phyloP scores from a whole-genome alignment of 305 asterid genomes.

The Fraxinus dipetala region DNA sequence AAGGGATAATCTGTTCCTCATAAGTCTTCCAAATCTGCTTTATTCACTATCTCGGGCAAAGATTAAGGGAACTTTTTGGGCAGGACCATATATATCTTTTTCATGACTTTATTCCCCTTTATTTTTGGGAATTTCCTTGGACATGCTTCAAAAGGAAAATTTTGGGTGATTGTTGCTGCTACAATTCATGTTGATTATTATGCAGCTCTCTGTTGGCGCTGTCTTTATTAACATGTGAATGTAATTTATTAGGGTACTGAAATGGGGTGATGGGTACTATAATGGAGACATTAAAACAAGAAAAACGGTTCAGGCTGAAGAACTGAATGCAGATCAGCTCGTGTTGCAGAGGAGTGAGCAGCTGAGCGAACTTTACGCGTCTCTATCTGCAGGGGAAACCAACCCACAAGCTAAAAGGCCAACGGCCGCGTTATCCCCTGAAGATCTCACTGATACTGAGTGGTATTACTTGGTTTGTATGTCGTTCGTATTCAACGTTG shows the following conservation, averaged over 20 bases:
- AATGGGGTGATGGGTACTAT: constrained; percentile 84
- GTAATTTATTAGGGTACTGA: constrained; percentile 46
- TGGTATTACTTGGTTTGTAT: constrained; percentile 95
- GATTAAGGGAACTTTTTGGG: constrained; percentile 16
- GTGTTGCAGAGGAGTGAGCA: constrained; percentile 79
- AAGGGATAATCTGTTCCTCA: constrained; percentile 1
- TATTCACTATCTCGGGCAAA: background rate
- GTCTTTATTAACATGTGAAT: background rate
- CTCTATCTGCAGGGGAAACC: constrained; percentile 61
- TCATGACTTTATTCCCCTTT: background rate
- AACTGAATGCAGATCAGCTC: constrained; percentile 48
- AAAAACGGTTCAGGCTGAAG: constrained; percentile 67
- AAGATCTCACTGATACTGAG: constrained; percentile 86
- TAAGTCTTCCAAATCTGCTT: constrained; percentile 12
- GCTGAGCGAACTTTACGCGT: constrained; percentile 64
- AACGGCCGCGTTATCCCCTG: constrained; percentile 76
- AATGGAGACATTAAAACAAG: constrained; percentile 89
- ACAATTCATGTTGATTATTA: background rate
- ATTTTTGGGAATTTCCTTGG: background rate
- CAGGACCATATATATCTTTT: background rate
- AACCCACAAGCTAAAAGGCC: constrained; percentile 62
- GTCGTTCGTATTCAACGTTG: constrained; percentile 67
- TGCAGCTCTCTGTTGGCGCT: background rate
- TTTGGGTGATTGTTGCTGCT: background rate
- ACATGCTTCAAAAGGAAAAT: background rate